Base-by-base conservation (phyloP, 2,329 filamentous ascomycete genomes). In the Trichoderma asperellum region DNA sequence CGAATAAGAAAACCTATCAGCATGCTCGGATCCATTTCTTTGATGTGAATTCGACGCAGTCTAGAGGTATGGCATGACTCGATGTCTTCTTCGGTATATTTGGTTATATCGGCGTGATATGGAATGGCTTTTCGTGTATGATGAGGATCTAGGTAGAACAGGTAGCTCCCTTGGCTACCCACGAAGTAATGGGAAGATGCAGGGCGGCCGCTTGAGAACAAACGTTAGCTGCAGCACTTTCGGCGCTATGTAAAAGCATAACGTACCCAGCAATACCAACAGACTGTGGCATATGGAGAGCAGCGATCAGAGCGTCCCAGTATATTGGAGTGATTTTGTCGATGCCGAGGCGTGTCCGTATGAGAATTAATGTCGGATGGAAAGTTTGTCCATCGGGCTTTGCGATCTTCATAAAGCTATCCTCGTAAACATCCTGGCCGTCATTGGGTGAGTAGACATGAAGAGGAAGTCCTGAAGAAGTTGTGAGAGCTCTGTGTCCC, bases 1-100 rank as follows among this genome's bases (percentile, higher is more conserved):
- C 86, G 87, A 71, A 99, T 94, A 43, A 99, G 82, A 76, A 98
- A 98, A 5, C 93, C 95, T 73, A 99, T 92, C 53, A 99, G 83
- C 96, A 99, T 99, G 76, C 94, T 97, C 0, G 96, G 96, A 75
- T 99, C 96, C 92, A 99, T 96, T 76, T 98, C 94, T 70, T 89
- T 89, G 60, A 99, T 86, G 73, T 96, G 91, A 35, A 99, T 85
- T 68, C 92, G 88, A 47, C 95, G 89, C 21, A 99, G 82, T 59
- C 95, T 90, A 62, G 92, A 88, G 0, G 94, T 98, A 78, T 99
- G 95, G 76, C 93, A 97, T 0, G 91, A 91, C 68, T 91, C 87
- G 18, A 97, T 78, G 70, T 98, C 94, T 74, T 92, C 91, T 8
- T 83, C 76, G 0, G 89, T 89, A 75, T 94, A 93, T 1, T 88